phyloP scores from a whole-genome alignment of 345 rosid species.

The Lagerstroemia speciosa region DNA sequence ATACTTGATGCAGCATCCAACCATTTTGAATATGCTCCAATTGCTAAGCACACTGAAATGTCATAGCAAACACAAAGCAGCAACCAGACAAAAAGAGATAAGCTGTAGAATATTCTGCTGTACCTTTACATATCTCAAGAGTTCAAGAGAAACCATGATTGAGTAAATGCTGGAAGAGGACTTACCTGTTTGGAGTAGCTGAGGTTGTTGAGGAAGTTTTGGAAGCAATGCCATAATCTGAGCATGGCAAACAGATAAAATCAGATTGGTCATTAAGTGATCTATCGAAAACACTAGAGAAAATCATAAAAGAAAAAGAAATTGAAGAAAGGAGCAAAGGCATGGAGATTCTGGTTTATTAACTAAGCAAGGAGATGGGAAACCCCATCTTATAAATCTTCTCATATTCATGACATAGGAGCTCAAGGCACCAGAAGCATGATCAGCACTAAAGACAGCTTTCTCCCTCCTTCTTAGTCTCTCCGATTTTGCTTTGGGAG shows the following conservation, averaged over 20 bases:
- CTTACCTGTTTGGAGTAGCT: constrained; percentile 85
- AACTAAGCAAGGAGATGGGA: too few relatives aligned
- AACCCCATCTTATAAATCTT: too few relatives aligned
- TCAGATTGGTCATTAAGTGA: background rate
- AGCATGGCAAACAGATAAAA: background rate
- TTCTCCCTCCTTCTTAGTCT: too few relatives aligned
- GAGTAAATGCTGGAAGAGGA: constrained; percentile 7
- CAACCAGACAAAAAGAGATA: background rate
- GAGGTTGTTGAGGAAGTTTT: constrained; percentile 82
- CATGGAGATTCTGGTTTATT: too few relatives aligned
- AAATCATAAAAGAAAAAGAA: background rate
- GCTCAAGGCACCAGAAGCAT: too few relatives aligned
- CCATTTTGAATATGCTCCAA: constrained; percentile 99
- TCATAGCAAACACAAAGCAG: constrained; percentile 10
- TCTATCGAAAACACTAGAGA: background rate
- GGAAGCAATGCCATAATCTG: constrained; percentile 87
- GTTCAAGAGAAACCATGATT: constrained; percentile 4
- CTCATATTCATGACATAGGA: too few relatives aligned
- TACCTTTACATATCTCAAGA: background rate
- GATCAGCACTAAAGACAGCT: too few relatives aligned
- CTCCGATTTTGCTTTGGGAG: too few relatives aligned
- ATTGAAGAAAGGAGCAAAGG: background rate
- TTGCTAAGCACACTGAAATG: constrained; percentile 81
- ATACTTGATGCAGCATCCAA: constrained; percentile 70
- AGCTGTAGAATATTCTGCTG: background rate